Evolutionary conservation across 768 basidiomycete genomes (phyloP).

Genomic region (Tylopilus vinaceipallidus): DNA sequence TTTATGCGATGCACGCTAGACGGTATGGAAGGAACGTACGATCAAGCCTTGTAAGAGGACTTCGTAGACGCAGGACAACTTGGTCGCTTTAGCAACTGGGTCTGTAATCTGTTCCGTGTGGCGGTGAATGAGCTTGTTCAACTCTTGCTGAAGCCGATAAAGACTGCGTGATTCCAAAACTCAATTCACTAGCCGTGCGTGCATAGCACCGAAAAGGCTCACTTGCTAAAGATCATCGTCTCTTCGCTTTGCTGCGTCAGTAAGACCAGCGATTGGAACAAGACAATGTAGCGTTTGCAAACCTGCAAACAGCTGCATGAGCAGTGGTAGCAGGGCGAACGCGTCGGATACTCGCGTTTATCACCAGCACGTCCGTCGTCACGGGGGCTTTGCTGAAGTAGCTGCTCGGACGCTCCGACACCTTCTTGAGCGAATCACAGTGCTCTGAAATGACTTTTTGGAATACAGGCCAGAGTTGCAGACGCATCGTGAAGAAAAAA

Average conservation of each 20-base stretch:
- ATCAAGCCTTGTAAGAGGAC: conserved; percentile 71
- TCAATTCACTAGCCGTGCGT: not conserved
- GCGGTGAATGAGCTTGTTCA: conserved; percentile 68
- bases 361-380: conserved; percentile 69
- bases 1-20: not conserved
- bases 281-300: conserved; percentile 68
- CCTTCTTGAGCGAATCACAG: conserved; percentile 74
- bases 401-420: conserved; percentile 69
- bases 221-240: conserved; percentile 97
- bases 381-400: conserved; percentile 60
- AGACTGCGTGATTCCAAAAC: conserved; percentile 49
- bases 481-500: conserved; percentile 74
- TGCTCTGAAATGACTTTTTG: conserved; percentile 87
- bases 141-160: conserved; percentile 78
- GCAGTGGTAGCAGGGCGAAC: not conserved
- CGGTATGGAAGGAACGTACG: conserved; percentile 43
- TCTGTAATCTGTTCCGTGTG: conserved; percentile 73
- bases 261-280: conserved; percentile 83
- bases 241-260: conserved; percentile 85
- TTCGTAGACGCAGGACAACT: conserved; percentile 73
- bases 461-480: conserved; percentile 93
- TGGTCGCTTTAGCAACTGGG: conserved; percentile 57
- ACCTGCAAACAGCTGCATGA: conserved; percentile 40
- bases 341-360: conserved; percentile 44
- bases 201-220: conserved; percentile 24